Conservation (phyloP, 2,329 filamentous ascomycete genomes). For the Pyrenophora seminiperda region DNA sequence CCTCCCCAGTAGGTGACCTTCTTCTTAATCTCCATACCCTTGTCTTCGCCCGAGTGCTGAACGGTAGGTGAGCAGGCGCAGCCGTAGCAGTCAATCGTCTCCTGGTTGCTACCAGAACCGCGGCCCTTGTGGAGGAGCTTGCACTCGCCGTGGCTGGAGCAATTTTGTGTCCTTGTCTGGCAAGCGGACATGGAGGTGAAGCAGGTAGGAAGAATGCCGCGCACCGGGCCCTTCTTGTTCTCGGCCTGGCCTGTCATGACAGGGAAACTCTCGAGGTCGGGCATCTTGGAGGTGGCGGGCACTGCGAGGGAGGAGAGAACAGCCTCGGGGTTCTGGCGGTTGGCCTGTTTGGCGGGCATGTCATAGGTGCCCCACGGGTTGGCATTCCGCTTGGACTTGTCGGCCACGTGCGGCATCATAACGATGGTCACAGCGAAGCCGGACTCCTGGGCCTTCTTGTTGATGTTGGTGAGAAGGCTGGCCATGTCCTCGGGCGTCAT, state of each 20-base stretch:
- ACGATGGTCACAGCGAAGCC: conserved; percentile 45
- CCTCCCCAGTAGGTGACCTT: conserved; percentile 82
- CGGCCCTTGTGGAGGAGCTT: conserved; percentile 63
- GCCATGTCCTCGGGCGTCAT: conserved; percentile 21
- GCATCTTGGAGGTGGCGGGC: conserved; percentile 35
- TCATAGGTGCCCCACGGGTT: conserved; percentile 46
- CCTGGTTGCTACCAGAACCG: conserved; percentile 45
- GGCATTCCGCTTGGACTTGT: conserved; percentile 39
- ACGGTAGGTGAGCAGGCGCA: conserved; percentile 74
- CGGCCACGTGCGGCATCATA: conserved; percentile 42
- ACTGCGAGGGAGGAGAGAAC: conserved; percentile 35
- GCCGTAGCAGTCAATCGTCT: conserved; percentile 68
- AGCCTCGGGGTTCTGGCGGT: conserved; percentile 40
- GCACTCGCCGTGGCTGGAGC: conserved; percentile 82
- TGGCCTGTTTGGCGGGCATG: conserved; percentile 31
- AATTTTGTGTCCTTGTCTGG: conserved; percentile 71
- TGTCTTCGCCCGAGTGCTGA: conserved; percentile 55
- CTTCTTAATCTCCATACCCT: conserved; percentile 51
- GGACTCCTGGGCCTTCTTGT: conserved; percentile 15
- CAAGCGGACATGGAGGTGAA: conserved; percentile 74
- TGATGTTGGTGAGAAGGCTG: conserved; percentile 14
- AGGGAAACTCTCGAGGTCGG: conserved; percentile 39
- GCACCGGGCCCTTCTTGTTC: conserved; percentile 42
- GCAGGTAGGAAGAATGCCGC: conserved; percentile 70
- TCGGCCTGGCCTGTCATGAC: conserved; percentile 25